Evolutionary conservation across 1,284 basidiomycete genomes (phyloP), one percentile per base, ranked within the genome.

Genomic region (Salmacisia buchloeana): DNA sequence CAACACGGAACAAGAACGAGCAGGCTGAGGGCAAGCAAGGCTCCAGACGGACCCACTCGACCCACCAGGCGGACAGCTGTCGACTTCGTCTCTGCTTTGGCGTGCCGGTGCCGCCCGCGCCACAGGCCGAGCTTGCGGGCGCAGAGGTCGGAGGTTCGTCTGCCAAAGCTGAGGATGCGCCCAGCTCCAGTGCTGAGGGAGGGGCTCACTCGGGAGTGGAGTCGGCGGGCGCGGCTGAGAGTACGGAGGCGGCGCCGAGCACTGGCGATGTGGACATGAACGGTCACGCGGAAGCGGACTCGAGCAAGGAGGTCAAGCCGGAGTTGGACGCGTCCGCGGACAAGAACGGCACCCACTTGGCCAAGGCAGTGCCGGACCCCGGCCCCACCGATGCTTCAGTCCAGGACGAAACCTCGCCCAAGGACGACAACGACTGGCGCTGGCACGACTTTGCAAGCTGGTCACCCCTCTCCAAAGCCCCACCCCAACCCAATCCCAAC

Each of bases 401-500:
- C 18, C 41, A 43, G 23, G 41, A 7, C 15, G 18, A 6, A n/a
- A 6, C 1, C 7, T 43, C 41, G 23, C n/a, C n/a, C n/a, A n/a
- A n/a, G n/a, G n/a, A n/a, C n/a, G n/a, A n/a, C n/a, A n/a, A n/a
- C n/a, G n/a, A n/a, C n/a, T n/a, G n/a, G n/a, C n/a, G n/a, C n/a
- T n/a, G n/a, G 41, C 41, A 43, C 18, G 23, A 43, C 10, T 18
- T 9, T 9, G 18, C 18, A 21, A 43, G 7, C 27, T 54, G 49
- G 49, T 29, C 29, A 2, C 49, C 49, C 5, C 27, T 54, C 7
- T 54, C 49, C 27, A 54, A 54, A 33, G 49, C 25, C 18, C 49
- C 49, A n/a, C 49, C 49, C n/a, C 49, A 54, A n/a, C 49, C 49
- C 18, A 31, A 27, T 18, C 13, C 18, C 49, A 54, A 54, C 49